Percentiles rank a stretch among this genome's conserved stretches.
phyloP scores from a whole-genome alignment of 2,329 filamentous ascomycete species.

The Cladosporium halotolerans region DNA sequence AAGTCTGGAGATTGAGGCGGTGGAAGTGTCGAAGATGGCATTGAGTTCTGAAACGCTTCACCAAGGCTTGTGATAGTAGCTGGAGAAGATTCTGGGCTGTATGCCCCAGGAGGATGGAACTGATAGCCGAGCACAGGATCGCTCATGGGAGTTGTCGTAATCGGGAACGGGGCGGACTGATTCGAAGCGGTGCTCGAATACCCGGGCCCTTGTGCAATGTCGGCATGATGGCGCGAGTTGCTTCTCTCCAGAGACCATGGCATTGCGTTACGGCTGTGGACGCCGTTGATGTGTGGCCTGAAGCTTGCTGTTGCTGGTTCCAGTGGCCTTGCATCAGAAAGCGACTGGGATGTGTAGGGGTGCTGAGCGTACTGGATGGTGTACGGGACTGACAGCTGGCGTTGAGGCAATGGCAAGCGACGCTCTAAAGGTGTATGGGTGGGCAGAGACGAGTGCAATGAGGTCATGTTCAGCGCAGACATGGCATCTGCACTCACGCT shows the following conservation, averaged over 20 bases:
- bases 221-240: background rate
- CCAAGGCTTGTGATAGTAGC: conserved; percentile 16
- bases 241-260: conserved; percentile 21
- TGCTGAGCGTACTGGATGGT: conserved; percentile 15
- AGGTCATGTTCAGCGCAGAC: conserved; percentile 30
- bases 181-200: background rate
- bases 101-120: conserved; percentile 18
- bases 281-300: conserved; percentile 22
- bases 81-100: conserved; percentile 23
- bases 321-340: conserved; percentile 23
- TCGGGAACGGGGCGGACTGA: background rate
- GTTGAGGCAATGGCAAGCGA: conserved; percentile 24
- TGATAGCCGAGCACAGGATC: conserved; percentile 24
- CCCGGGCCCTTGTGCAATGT: background rate
- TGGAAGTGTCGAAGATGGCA: conserved; percentile 18
- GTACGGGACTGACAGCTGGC: conserved; percentile 9
- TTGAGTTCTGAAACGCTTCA: conserved; percentile 18
- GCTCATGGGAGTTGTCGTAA: conserved; percentile 2
- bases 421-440: conserved; percentile 26
- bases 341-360: conserved; percentile 14
- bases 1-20: conserved; percentile 9
- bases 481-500: conserved; percentile 24
- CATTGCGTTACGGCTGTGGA: conserved; percentile 27
- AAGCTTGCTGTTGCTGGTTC: conserved; percentile 17
- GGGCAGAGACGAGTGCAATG: conserved; percentile 29